These are phyloP conservation scores for Apiosordaria backusii DNA, from an alignment of 495 filamentous ascomycete genomes.

Conservation along the genomic window DNA sequence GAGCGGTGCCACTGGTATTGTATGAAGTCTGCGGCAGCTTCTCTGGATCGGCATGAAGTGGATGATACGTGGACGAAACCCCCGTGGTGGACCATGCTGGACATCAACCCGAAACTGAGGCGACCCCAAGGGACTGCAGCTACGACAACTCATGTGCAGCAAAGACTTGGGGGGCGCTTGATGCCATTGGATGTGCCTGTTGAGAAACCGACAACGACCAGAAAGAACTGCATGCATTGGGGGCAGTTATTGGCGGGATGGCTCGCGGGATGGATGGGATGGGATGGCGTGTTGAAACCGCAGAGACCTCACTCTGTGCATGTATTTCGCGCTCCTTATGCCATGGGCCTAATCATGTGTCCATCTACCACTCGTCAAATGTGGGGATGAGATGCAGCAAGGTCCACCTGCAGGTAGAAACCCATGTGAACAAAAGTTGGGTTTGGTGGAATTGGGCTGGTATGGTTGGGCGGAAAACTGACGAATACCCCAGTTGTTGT, in stretches of 20 bases:
- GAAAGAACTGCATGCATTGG: constrained; percentile 14
- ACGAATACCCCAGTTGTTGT: constrained; percentile 20
- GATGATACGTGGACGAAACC: neutral
- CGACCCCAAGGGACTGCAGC: constrained; percentile 5
- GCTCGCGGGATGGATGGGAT: constrained; percentile 12
- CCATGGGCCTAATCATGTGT: constrained; percentile 32
- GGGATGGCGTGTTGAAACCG: constrained; percentile 14
- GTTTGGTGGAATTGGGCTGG: constrained; percentile 18
- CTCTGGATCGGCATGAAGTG: neutral
- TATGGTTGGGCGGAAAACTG: constrained; percentile 28
- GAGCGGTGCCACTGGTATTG: constrained; percentile 58
- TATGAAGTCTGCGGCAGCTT: constrained; percentile 32
- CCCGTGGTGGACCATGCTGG: constrained; percentile 2
- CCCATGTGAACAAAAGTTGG: neutral
- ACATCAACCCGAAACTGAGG: constrained; percentile 13
- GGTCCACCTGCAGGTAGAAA: constrained; percentile 16
- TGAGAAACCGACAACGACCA: constrained; percentile 3
- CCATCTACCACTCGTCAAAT: constrained; percentile 26
- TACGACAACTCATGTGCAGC: constrained; percentile 13
- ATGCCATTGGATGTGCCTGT: constrained; percentile 11
- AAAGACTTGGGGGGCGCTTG: constrained; percentile 3
- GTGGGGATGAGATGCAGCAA: constrained; percentile 15
- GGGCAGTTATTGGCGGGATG: constrained; percentile 15
- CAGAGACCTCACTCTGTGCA: constrained; percentile 19
- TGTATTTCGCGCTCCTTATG: constrained; percentile 25